Conservation (phyloP, 2,329 filamentous ascomycete species). For the Periconia macrospinosa region DNA sequence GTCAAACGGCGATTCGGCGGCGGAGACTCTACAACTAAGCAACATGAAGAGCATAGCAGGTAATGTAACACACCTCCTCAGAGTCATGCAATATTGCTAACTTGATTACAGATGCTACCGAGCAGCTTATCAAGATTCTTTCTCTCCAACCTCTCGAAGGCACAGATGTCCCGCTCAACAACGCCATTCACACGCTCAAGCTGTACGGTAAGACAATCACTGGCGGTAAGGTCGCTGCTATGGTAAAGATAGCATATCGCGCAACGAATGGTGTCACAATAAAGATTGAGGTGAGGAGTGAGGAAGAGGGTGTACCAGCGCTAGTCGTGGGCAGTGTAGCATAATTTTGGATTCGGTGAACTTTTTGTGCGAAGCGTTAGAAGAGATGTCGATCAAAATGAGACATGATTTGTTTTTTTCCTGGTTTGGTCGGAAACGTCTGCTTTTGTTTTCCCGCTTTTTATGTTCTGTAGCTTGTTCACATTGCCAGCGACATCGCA, state of each 20-base stretch:
- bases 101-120: slow-evolving; percentile 73
- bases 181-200: slow-evolving; percentile 91
- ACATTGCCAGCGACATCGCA: too few relatives aligned
- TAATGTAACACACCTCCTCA: slow-evolving; percentile 50
- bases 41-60: slow-evolving; percentile 90
- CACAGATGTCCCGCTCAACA: slow-evolving; percentile 85
- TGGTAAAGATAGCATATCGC: slow-evolving; percentile 90
- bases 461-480: background rate
- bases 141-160: slow-evolving; percentile 93
- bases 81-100: slow-evolving; percentile 15
- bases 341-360: slow-evolving; percentile 46
- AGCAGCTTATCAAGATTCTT: slow-evolving; percentile 81
- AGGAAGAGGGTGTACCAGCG: slow-evolving; percentile 87
- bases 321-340: slow-evolving; percentile 83
- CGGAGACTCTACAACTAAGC: slow-evolving; percentile 86
- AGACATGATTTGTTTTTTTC: background rate
- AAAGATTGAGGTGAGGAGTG: slow-evolving; percentile 88
- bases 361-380: background rate
- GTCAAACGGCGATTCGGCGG: slow-evolving; percentile 84
- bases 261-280: slow-evolving; percentile 92
- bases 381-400: background rate
- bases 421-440: too few relatives aligned
- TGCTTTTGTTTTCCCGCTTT: background rate
- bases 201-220: slow-evolving; percentile 92
- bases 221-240: slow-evolving; percentile 84